Evolutionary conservation across 2,329 filamentous ascomycete genomes (phyloP).

Genomic region (Septoria linicola): DNA sequence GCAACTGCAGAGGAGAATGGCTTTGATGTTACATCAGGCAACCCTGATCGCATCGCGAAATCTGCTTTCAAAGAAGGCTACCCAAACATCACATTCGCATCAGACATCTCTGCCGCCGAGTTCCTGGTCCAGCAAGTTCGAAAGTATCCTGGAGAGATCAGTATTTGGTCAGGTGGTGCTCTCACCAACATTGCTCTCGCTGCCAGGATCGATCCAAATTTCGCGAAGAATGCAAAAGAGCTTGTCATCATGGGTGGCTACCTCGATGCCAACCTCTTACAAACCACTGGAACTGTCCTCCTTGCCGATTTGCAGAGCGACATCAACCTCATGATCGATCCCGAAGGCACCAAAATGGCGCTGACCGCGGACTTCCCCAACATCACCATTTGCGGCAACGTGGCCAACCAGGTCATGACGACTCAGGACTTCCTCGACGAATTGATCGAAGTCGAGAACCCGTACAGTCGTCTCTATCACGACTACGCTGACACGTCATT

Average conservation of each 20-base stretch:
- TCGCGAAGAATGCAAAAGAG: slow-evolving; percentile 49
- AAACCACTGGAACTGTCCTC: slow-evolving; percentile 33
- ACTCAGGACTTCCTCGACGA: slow-evolving; percentile 43
- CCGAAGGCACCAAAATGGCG: slow-evolving; percentile 52
- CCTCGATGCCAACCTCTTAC: slow-evolving; percentile 42
- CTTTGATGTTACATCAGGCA: slow-evolving; percentile 48
- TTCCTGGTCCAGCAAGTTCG: slow-evolving; percentile 50
- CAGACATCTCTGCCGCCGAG: slow-evolving; percentile 43
- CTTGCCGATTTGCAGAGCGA: slow-evolving; percentile 36
- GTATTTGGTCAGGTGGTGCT: slow-evolving; percentile 49
- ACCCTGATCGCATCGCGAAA: slow-evolving; percentile 45
- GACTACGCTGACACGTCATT: slow-evolving; percentile 43
- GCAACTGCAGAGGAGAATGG: slow-evolving; percentile 44
- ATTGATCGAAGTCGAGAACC: slow-evolving; percentile 40
- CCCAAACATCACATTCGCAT: slow-evolving; percentile 46
- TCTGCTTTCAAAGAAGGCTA: slow-evolving; percentile 49
- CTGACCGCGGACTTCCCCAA: slow-evolving; percentile 50
- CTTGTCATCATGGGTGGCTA: slow-evolving; percentile 55
- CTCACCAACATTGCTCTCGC: slow-evolving; percentile 54
- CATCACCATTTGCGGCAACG: slow-evolving; percentile 48
- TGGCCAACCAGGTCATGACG: slow-evolving; percentile 50
- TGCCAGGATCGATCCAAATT: slow-evolving; percentile 47
- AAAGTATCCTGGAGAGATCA: slow-evolving; percentile 53
- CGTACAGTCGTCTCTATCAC: slow-evolving; percentile 43
- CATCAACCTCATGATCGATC: slow-evolving; percentile 54